These are phyloP conservation scores for Rhodotorula taiwanensis DNA, from an alignment of 768 basidiomycete genomes.

Conservation along the genomic window DNA sequence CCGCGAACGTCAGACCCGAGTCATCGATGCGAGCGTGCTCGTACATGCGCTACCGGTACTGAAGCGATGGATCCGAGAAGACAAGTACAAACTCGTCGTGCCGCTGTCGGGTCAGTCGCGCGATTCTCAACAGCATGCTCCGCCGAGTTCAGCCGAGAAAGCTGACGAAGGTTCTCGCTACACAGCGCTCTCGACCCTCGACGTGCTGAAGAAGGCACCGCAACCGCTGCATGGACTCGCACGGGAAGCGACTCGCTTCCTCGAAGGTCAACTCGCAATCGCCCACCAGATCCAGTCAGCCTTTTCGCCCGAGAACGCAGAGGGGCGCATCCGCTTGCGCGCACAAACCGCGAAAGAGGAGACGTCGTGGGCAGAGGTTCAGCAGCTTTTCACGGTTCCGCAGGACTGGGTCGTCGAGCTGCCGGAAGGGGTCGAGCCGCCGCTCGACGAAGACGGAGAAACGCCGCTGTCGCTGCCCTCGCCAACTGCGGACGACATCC, in stretches of 20 bases:
- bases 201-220: constrained; percentile 30
- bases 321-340: constrained; percentile 10
- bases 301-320: background rate
- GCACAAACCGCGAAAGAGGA: constrained; percentile 24
- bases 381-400: constrained; percentile 7
- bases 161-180: no score
- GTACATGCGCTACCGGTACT: constrained; percentile 34
- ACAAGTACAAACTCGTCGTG: constrained; percentile 20
- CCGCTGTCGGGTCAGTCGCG: constrained; percentile 23
- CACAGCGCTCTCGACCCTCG: constrained; percentile 31
- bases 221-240: constrained; percentile 20
- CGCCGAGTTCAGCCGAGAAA: no score
- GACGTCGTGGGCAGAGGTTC: constrained; percentile 20
- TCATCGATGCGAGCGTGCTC: constrained; percentile 29
- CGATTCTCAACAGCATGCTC: background rate
- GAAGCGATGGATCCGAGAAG: constrained; percentile 31
- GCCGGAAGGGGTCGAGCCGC: background rate
- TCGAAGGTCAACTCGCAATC: constrained; percentile 32
- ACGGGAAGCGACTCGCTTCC: constrained; percentile 30
- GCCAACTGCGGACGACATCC: constrained; percentile 28
- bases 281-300: constrained; percentile 13
- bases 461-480: background rate
- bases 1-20: background rate
- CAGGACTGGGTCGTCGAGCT: constrained; percentile 10
- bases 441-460: constrained; percentile 1